Conservation (phyloP, 202 grass and related monocot species). For the Saccharum hybrid region DNA sequence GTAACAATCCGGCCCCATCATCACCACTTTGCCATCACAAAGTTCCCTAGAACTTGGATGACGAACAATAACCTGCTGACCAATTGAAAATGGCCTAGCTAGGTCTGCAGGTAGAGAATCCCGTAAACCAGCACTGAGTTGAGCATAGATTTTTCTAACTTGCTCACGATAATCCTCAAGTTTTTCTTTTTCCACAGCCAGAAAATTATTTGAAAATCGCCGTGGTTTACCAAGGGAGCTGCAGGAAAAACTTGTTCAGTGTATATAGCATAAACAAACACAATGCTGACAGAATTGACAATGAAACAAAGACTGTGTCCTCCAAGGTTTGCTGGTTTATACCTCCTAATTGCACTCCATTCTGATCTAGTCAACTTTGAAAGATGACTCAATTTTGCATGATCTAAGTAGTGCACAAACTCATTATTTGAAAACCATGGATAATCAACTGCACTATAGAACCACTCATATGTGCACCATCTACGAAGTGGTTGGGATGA, state of each 20-base stretch:
- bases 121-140: constrained; percentile 49
- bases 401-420: constrained; percentile 68
- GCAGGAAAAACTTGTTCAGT: constrained; percentile 38
- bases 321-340: constrained; percentile 31
- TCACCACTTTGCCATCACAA: constrained; percentile 65
- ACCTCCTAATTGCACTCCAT: constrained; percentile 79
- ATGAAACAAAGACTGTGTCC: constrained; percentile 27
- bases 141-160: constrained; percentile 68
- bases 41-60: constrained; percentile 73
- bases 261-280: constrained; percentile 21
- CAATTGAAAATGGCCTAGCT: constrained; percentile 67
- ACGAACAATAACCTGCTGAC: constrained; percentile 62
- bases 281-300: neutral
- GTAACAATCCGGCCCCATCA: constrained; percentile 51
- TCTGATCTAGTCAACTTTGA: constrained; percentile 67
- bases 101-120: constrained; percentile 73
- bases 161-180: constrained; percentile 63
- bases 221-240: constrained; percentile 86
- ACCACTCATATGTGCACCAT: constrained; percentile 86
- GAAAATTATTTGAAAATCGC: constrained; percentile 61
- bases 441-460: constrained; percentile 85
- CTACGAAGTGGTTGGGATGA: constrained; percentile 66
- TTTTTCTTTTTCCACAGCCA: constrained; percentile 66
- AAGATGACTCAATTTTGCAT: constrained; percentile 65
- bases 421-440: constrained; percentile 85